phyloP scores from a whole-genome alignment of 352 stramenopile genomes.

The Phytophthora pinifolia region DNA sequence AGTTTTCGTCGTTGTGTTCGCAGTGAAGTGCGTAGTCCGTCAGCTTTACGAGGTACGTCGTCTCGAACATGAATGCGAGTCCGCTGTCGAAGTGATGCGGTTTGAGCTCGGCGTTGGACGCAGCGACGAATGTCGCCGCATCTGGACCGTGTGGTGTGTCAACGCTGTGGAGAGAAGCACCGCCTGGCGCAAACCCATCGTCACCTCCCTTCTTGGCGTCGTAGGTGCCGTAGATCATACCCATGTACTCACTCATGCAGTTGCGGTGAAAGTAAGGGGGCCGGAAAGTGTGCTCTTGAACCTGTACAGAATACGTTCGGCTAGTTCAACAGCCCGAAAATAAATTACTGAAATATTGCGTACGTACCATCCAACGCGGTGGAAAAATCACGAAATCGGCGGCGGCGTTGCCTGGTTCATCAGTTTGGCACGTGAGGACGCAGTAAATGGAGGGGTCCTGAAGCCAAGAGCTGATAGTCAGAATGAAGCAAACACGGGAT shows the following conservation, averaged over 20 bases:
- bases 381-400: constrained; percentile 98
- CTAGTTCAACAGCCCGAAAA: background rate
- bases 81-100: constrained; percentile 92
- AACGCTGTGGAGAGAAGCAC: constrained; percentile 90
- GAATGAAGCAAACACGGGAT: background rate
- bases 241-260: constrained; percentile 98
- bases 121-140: constrained; percentile 89
- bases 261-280: constrained; percentile 96
- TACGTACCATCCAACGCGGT: constrained; percentile 91
- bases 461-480: background rate
- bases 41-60: constrained; percentile 90
- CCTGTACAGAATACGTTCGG: constrained; percentile 13
- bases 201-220: constrained; percentile 92
- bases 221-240: constrained; percentile 95
- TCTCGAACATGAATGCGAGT: constrained; percentile 98
- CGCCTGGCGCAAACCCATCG: constrained; percentile 91
- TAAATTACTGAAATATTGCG: constrained; percentile 17
- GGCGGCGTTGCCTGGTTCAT: constrained; percentile 92
- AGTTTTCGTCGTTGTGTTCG: constrained; percentile 88
- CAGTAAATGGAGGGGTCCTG: constrained; percentile 97
- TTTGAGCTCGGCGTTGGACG: constrained; percentile 77
- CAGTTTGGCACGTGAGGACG: constrained; percentile 94
- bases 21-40: constrained; percentile 87
- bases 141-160: constrained; percentile 94
- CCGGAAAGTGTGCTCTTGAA: constrained; percentile 92